phyloP scores from a whole-genome alignment of 116 monocot species.

The Papilionanthe hybrid region DNA sequence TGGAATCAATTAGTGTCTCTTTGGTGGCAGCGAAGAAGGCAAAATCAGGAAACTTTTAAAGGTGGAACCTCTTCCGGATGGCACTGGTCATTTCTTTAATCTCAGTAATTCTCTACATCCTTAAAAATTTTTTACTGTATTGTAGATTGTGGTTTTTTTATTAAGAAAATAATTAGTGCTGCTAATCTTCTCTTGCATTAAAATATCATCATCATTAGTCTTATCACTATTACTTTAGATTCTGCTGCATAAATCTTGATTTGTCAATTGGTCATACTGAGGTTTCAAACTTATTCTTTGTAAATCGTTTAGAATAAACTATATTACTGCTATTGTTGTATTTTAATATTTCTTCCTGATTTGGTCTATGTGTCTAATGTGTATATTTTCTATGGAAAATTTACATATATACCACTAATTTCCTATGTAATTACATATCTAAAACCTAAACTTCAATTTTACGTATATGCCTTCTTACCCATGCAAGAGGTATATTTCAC shows the following conservation, averaged over 20 bases:
- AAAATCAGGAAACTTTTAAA: conserved; percentile 84
- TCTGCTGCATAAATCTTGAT: background rate
- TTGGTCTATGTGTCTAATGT: too few species aligned
- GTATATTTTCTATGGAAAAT: too few species aligned
- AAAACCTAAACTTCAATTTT: too few species aligned
- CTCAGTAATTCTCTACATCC: conserved; percentile 51
- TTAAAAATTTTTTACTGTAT: background rate
- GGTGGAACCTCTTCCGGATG: conserved; percentile 94
- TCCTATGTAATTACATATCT: too few species aligned
- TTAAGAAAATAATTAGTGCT: background rate
- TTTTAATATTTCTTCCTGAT: background rate
- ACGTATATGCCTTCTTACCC: too few species aligned
- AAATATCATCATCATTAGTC: background rate
- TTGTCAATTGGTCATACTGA: background rate
- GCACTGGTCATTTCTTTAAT: conserved; percentile 87
- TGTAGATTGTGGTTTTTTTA: background rate
- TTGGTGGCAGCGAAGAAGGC: conserved; percentile 83
- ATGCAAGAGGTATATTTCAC: too few species aligned
- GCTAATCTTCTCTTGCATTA: too few species aligned
- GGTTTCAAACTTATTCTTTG: background rate
- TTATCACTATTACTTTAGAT: background rate
- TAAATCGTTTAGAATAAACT: background rate
- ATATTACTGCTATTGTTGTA: too few species aligned
- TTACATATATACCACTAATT: too few species aligned
- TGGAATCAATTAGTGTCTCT: background rate